phyloP scores from a whole-genome alignment of 2,329 filamentous ascomycete genomes.

The Periglandula ipomoeae region DNA sequence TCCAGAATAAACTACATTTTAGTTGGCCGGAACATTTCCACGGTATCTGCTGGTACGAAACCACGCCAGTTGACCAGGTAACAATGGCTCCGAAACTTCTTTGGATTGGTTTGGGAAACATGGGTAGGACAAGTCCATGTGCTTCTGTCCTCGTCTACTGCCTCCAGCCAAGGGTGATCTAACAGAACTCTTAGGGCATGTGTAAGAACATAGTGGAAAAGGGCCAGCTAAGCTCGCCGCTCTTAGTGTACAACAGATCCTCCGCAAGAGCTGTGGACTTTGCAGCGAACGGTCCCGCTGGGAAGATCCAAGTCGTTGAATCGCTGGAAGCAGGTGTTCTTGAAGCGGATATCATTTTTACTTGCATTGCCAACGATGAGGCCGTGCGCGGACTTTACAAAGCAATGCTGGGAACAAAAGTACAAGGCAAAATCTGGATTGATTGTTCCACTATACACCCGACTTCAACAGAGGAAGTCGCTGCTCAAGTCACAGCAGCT shows the following conservation, averaged over 20 bases:
- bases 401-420: slow-evolving; percentile 40
- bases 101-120: slow-evolving; percentile 81
- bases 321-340: slow-evolving; percentile 58
- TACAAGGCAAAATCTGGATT: slow-evolving; percentile 68
- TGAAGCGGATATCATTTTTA: slow-evolving; percentile 70
- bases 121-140: slow-evolving; percentile 57
- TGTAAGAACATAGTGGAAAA: slow-evolving; percentile 75
- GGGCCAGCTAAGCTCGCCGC: slow-evolving; percentile 57
- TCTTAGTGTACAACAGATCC: slow-evolving; percentile 77
- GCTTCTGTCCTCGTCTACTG: not conserved
- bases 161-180: not conserved
- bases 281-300: slow-evolving; percentile 46
- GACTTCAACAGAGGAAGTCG: slow-evolving; percentile 62
- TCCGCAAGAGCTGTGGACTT: slow-evolving; percentile 55
- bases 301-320: slow-evolving; percentile 54
- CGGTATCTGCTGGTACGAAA: too few relatives aligned
- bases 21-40: too few relatives aligned
- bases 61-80: too few relatives aligned
- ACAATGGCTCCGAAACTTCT: slow-evolving; percentile 53
- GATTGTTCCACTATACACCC: slow-evolving; percentile 87
- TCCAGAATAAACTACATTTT: too few relatives aligned
- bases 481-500: slow-evolving; percentile 43
- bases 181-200: slow-evolving; percentile 54
- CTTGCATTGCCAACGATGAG: slow-evolving; percentile 69
- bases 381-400: slow-evolving; percentile 57